Evolutionary conservation across 352 stramenopile genomes (phyloP).

Genomic region (Discostella stelligera): DNA sequence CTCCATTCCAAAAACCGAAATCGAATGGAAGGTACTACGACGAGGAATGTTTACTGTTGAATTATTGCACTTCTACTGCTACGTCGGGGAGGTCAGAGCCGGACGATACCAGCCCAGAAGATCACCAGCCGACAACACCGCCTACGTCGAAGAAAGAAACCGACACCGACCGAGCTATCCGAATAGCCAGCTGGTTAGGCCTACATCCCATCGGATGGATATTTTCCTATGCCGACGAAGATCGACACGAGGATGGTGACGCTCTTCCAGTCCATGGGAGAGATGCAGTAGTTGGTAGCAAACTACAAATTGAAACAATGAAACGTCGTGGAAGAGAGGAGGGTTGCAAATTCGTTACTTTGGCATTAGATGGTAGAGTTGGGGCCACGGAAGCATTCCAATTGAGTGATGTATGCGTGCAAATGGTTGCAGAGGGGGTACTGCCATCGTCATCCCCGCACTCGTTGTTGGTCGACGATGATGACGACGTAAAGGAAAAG

Average conservation of each 20-base stretch:
- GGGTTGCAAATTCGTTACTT: slow-evolving; percentile 65
- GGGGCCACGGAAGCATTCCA: slow-evolving; percentile 79
- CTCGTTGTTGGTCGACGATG: too few species aligned
- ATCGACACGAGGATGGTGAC: slow-evolving; percentile 55
- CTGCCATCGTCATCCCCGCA: slow-evolving; percentile 22
- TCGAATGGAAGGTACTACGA: slow-evolving; percentile 34
- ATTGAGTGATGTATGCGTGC: slow-evolving; percentile 72
- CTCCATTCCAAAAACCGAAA: slow-evolving; percentile 45
- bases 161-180: slow-evolving; percentile 39
- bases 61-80: too few species aligned
- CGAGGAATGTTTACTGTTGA: slow-evolving; percentile 32
- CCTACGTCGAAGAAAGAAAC: slow-evolving; percentile 14
- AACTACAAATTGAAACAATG: slow-evolving; percentile 73
- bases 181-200: slow-evolving; percentile 58
- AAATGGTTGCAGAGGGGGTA: slow-evolving; percentile 78
- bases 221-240: slow-evolving; percentile 69
- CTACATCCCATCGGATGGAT: slow-evolving; percentile 77
- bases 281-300: slow-evolving; percentile 57
- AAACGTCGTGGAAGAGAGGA: slow-evolving; percentile 50
- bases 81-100: slow-evolving; percentile 2
- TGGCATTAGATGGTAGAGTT: slow-evolving; percentile 70
- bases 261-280: slow-evolving; percentile 61
- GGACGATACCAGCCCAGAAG: neutral
- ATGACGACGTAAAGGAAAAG: slow-evolving; percentile 21
- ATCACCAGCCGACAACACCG: neutral